These are phyloP conservation scores for Macadamia tetraphylla DNA, from an alignment of 164 flowering plant species.

Conservation along the genomic window DNA sequence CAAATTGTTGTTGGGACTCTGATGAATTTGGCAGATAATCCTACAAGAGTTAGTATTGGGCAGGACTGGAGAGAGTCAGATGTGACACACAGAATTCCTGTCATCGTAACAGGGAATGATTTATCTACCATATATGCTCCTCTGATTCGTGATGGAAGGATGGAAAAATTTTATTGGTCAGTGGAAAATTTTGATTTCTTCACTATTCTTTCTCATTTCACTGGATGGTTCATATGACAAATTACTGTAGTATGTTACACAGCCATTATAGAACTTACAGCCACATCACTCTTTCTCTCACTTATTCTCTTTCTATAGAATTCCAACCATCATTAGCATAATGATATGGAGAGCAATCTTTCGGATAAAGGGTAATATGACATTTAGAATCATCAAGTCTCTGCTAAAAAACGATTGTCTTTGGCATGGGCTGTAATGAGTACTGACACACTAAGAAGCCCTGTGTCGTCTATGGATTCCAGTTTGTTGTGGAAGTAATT, in stretches of 20 bases:
- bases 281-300: too few relatives aligned
- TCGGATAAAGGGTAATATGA: neutral
- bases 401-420: neutral
- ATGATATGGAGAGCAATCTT: neutral
- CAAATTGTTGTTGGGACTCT: slow-evolving; percentile 92
- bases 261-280: too few relatives aligned
- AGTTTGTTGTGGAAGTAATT: too few relatives aligned
- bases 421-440: too few relatives aligned
- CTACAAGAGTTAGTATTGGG: slow-evolving; percentile 90
- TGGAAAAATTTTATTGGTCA: slow-evolving; percentile 96
- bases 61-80: slow-evolving; percentile 90
- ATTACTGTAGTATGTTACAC: too few relatives aligned
- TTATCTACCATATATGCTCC: slow-evolving; percentile 89
- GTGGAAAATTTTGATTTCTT: slow-evolving; percentile 4
- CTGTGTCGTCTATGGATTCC: too few relatives aligned
- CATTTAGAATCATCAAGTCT: neutral
- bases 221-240: neutral
- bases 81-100: slow-evolving; percentile 67
- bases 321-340: neutral
- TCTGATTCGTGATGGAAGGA: slow-evolving; percentile 95
- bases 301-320: too few relatives aligned
- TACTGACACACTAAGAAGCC: too few relatives aligned
- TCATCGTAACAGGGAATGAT: slow-evolving; percentile 92
- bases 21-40: slow-evolving; percentile 92
- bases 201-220: slow-evolving; percentile 4